A percentile compares a stretch with the other conserved stretches of the same genome.
Conservation (phyloP, 2,329 filamentous ascomycete species). For the Aphanoascus verrucosus region DNA sequence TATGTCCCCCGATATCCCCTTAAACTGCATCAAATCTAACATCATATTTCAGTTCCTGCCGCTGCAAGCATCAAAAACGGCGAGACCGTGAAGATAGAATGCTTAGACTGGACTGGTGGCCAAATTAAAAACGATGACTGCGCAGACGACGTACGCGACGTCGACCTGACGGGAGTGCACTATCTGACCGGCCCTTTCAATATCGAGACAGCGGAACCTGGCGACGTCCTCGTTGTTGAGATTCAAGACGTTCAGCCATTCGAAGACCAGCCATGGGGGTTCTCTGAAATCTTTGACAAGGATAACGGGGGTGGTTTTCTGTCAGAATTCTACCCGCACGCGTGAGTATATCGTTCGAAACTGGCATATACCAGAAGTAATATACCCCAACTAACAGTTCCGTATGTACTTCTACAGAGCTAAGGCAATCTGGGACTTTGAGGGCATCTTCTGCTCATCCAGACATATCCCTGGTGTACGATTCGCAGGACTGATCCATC, state of each 20-base stretch:
- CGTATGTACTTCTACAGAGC: constrained; percentile 34
- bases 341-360: constrained; percentile 41
- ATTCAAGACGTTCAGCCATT: constrained; percentile 91
- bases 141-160: constrained; percentile 76
- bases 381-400: neutral
- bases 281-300: constrained; percentile 70
- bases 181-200: constrained; percentile 87
- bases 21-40: neutral
- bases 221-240: constrained; percentile 74
- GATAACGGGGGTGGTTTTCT: constrained; percentile 81
- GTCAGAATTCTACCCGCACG: constrained; percentile 74
- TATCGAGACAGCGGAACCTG: constrained; percentile 70
- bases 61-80: constrained; percentile 63
- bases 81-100: constrained; percentile 89
- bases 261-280: constrained; percentile 77
- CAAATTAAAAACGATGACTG: constrained; percentile 83
- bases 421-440: constrained; percentile 68
- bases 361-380: constrained; percentile 31
- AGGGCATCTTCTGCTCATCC: constrained; percentile 70
- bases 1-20: constrained; percentile 32
- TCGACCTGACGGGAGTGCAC: constrained; percentile 74
- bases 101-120: constrained; percentile 66
- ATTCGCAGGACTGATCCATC: constrained; percentile 82
- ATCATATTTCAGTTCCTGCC: constrained; percentile 53
- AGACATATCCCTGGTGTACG: constrained; percentile 79